These are phyloP conservation scores for Umbelopsis sp. DNA, from an alignment of 192 early-diverging fungal species.

Conservation along the genomic window DNA sequence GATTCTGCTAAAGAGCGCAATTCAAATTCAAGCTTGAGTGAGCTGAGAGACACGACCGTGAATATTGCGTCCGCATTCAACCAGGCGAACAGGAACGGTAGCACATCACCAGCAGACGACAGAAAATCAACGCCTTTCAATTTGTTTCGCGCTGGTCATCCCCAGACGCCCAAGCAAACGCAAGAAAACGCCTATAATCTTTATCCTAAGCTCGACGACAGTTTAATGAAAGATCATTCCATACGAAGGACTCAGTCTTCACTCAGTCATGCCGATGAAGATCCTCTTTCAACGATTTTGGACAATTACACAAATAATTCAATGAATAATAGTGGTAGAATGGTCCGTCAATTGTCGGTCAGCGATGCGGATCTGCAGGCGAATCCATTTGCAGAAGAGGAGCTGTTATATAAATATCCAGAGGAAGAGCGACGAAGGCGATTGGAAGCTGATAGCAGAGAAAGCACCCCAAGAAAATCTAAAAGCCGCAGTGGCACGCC, in stretches of 20 bases:
- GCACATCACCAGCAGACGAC: background rate
- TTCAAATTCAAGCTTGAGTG: background rate
- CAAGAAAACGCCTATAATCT: background rate
- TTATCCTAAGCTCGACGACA: background rate
- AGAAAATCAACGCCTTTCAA: background rate
- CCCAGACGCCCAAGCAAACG: background rate
- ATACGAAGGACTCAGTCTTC: background rate
- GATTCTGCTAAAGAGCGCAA: background rate
- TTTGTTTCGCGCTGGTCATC: background rate
- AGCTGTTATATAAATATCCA: constrained; percentile 4
- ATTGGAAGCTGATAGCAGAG: constrained; percentile 7
- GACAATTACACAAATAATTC: constrained; percentile 4
- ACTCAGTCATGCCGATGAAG: background rate
- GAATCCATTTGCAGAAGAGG: constrained; percentile 22
- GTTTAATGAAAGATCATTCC: background rate
- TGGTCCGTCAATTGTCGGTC: background rate
- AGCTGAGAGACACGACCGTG: constrained; percentile 13
- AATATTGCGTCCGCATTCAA: constrained; percentile 21
- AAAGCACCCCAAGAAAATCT: constrained; percentile 13
- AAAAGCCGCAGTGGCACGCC: background rate
- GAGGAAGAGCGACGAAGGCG: constrained; percentile 16
- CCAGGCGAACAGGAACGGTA: background rate
- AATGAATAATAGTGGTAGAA: background rate
- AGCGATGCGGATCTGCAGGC: background rate
- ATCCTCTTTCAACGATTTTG: constrained; percentile 3